A percentile compares a stretch with the other conserved stretches of the same genome.
phyloP scores from a whole-genome alignment of 352 stramenopile genomes.

The Phytophthora vignae region DNA sequence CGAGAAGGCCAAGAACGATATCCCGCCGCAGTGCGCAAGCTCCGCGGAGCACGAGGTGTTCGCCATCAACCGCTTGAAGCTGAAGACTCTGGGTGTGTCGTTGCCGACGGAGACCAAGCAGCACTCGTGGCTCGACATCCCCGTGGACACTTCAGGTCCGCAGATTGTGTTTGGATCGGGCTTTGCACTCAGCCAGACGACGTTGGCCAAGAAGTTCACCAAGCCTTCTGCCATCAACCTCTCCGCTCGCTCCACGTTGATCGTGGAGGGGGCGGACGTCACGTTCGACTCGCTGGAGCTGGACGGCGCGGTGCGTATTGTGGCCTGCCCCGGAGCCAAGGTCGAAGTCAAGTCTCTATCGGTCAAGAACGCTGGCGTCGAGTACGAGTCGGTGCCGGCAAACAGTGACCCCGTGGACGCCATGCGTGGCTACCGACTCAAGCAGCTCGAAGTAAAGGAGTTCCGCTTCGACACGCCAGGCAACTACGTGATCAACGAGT shows the following conservation, averaged over 20 bases:
- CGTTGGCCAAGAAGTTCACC: constrained; percentile 43
- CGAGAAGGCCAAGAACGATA: constrained; percentile 56
- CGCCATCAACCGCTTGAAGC: constrained; percentile 51
- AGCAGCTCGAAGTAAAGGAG: constrained; percentile 46
- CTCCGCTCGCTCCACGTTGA: constrained; percentile 58
- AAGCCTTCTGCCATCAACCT: constrained; percentile 42
- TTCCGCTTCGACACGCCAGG: constrained; percentile 57
- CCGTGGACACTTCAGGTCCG: constrained; percentile 47
- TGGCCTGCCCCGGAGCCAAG: constrained; percentile 48
- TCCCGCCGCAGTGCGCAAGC: constrained; percentile 69
- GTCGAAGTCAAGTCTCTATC: constrained; percentile 53
- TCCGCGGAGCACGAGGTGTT: constrained; percentile 77
- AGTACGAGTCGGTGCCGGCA: constrained; percentile 39
- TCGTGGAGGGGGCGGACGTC: constrained; percentile 55
- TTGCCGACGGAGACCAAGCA: constrained; percentile 24
- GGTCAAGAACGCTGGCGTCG: constrained; percentile 59
- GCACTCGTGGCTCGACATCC: constrained; percentile 61
- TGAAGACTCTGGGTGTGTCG: constrained; percentile 38
- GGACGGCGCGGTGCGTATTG: constrained; percentile 62
- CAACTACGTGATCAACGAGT: constrained; percentile 57
- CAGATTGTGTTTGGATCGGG: constrained; percentile 54
- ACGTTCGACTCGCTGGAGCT: constrained; percentile 51
- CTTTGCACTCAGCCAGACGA: constrained; percentile 48
- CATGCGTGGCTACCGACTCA: constrained; percentile 68
- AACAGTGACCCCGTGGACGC: constrained; percentile 47